Conservation (phyloP, 805 yeast species). For the Metschnikowia baotianmanensis region DNA sequence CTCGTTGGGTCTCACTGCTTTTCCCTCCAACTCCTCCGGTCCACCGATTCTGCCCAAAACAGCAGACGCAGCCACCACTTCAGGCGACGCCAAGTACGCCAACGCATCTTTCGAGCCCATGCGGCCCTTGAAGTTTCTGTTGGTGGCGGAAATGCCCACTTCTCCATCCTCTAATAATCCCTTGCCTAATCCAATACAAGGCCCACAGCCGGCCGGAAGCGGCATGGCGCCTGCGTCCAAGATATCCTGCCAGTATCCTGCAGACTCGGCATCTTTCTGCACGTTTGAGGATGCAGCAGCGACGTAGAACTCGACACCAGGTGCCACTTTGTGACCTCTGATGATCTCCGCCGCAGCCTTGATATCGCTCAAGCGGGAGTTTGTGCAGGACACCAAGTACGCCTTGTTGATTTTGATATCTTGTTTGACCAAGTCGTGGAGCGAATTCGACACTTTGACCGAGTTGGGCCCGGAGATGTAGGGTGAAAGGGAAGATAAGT, state of each 20-base stretch:
- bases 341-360: constrained; percentile 92
- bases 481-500: constrained; percentile 78
- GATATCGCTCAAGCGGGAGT: constrained; percentile 88
- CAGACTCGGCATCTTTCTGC: constrained; percentile 85
- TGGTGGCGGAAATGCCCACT: constrained; percentile 97
- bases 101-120: constrained; percentile 98
- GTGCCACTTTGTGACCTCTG: constrained; percentile 77
- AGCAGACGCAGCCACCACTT: constrained; percentile 98
- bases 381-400: constrained; percentile 96
- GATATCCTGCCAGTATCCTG: constrained; percentile 89
- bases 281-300: constrained; percentile 97
- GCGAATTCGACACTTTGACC: constrained; percentile 83
- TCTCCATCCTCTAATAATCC: constrained; percentile 94
- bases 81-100: constrained; percentile 96
- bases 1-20: constrained; percentile 41
- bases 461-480: constrained; percentile 96
- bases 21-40: constrained; percentile 79
- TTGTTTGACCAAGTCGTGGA: constrained; percentile 68
- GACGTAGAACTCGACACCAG: constrained; percentile 90
- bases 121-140: constrained; percentile 97
- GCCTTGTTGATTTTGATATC: constrained; percentile 87
- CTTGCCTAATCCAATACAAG: constrained; percentile 96
- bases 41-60: constrained; percentile 91
- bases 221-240: constrained; percentile 92
- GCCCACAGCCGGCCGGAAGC: constrained; percentile 99